Evolutionary conservation across 129 eudicot genomes (phyloP), one percentile per base, ranked within the genome.

Genomic region (Ambrosia trifida): DNA sequence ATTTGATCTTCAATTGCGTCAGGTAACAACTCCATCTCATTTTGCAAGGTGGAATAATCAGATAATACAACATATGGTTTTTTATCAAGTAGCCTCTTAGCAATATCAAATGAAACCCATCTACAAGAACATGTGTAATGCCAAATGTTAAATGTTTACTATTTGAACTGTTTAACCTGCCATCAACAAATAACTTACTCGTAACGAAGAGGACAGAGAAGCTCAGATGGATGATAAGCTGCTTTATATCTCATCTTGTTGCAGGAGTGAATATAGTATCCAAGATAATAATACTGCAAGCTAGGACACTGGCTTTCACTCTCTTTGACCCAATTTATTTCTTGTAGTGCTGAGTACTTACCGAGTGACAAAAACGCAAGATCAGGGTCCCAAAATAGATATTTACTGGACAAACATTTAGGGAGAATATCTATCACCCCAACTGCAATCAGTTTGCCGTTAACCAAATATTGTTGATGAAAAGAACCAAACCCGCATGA

Each of bases 311-410:
- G 80, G n/a, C 56, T 73, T 72, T 84, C 78, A 69, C 70, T 87
- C 80, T 87, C 96, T 68, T 63, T 84, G 50, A 94, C 84, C 90
- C 96, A 89, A 38, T 67, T 65, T 51, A 94, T 90, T 85, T 94
- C 99, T 78, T 87, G 83, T 17, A 94, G 73, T 45, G 95, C 97
- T 5, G 97, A 94, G 61, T 73, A 90, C 78, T 94, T 94, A 14
- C 97, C 99, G 17, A 94, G 92, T 33, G 99, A 94, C 56, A 94
- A 64, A 43, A 67, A 75, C 5, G 99, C 97, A 36, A 80, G 71
- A 64, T 94, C 99, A 7, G 99, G 99, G 72, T 94, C 99, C 99
- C 99, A 94, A 66, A 94, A 94, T 41, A 94, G 74, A 75, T 94
- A 94, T 75, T 89, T 90, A 82, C 97, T 94, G 3, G 99, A 94